phyloP scores from a whole-genome alignment of 495 filamentous ascomycete genomes.

The Neurospora terricola region DNA sequence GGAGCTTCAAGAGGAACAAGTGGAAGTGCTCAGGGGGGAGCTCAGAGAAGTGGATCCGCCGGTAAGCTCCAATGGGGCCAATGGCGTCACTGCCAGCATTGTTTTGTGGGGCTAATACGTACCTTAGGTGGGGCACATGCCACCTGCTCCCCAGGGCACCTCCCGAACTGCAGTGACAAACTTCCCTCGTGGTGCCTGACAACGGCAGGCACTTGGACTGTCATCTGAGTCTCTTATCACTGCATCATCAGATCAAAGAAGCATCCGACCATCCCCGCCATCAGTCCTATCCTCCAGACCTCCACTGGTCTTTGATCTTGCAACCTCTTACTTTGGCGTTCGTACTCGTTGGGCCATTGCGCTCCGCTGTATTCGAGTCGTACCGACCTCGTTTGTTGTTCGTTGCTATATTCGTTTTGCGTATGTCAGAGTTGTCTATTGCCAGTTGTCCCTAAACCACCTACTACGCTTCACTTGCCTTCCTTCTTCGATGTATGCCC shows the following conservation, averaged over 20 bases:
- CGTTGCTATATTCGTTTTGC: neutral
- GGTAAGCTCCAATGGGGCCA: neutral
- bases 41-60: neutral
- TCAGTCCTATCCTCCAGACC: neutral
- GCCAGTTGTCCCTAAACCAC: neutral
- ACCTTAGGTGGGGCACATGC: neutral
- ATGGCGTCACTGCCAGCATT: neutral
- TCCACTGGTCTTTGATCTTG: neutral
- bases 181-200: neutral
- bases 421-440: neutral
- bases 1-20: neutral
- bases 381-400: neutral
- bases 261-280: neutral
- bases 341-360: neutral
- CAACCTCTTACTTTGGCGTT: neutral
- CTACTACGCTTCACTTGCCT: neutral
- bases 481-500: neutral
- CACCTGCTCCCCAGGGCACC: neutral
- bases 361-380: neutral
- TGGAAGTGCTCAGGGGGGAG: neutral
- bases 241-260: neutral
- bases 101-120: neutral
- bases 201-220: neutral
- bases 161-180: neutral
- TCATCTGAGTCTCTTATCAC: neutral